phyloP scores from a whole-genome alignment of 805 yeast species.

The Metschnikowia dekortorum region DNA sequence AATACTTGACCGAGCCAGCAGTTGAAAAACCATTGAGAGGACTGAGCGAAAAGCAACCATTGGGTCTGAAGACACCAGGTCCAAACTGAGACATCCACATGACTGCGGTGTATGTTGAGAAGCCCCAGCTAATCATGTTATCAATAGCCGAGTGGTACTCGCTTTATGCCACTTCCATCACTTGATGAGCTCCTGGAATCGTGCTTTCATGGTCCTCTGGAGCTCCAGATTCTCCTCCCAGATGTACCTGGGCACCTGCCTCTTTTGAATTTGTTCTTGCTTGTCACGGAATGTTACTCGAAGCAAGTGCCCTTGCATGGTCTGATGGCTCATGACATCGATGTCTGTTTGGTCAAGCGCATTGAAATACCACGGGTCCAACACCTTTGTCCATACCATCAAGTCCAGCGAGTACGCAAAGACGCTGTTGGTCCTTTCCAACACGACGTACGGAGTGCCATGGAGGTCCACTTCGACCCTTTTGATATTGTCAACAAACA shows the following conservation, averaged over 20 bases:
- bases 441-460: slow-evolving; percentile 42
- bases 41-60: not conserved
- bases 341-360: slow-evolving; percentile 10
- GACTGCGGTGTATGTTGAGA: too few species aligned
- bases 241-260: slow-evolving; percentile 10
- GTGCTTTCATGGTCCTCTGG: slow-evolving; percentile 6
- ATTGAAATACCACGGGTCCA: slow-evolving; percentile 42
- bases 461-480: slow-evolving; percentile 30
- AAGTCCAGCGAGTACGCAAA: slow-evolving; percentile 41
- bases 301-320: not conserved
- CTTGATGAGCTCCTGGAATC: slow-evolving; percentile 10
- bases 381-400: slow-evolving; percentile 43
- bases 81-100: not conserved
- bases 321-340: not conserved
- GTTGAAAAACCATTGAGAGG: slow-evolving; percentile 12
- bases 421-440: slow-evolving; percentile 32
- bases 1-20: slow-evolving; percentile 16
- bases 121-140: too few species aligned
- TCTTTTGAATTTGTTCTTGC: slow-evolving; percentile 8
- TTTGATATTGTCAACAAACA: slow-evolving; percentile 10
- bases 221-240: slow-evolving; percentile 9
- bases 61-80: not conserved
- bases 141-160: not conserved
- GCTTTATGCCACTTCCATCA: not conserved
- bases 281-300: slow-evolving; percentile 1